Base-by-base conservation (phyloP, 192 early-diverging fungal genomes). In the Backusella westeae region DNA sequence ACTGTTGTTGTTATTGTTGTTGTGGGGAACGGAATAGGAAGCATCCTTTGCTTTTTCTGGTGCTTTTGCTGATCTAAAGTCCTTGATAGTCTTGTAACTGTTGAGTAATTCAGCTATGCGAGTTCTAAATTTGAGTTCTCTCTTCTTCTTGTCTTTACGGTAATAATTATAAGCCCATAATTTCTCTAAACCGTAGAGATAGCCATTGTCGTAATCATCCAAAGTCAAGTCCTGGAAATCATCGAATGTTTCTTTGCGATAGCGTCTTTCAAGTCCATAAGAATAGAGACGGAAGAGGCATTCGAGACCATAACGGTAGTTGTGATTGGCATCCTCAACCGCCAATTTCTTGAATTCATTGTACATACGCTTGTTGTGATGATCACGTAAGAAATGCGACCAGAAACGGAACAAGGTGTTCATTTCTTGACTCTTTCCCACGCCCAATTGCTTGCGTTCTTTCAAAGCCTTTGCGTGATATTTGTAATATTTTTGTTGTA, bases 221-320 rank as follows among this genome's bases (percentile, higher is more conserved):
- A 92, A 87, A 4, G 94, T 93, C 76, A 95, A 78, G 1, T 87
- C 87, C 84, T 96, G 91, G 82, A 99, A 99, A 77, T 99, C 96
- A 32, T 90, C 81, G 81, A 96, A 97, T 21, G 95, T 77, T 44
- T 97, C 95, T 75, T 84, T 83, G 52, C 93, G 90, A 89, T 93
- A 97, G 79, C 90, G 91, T 83, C 92, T 92, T 84, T 97, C 96
- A 69, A 99, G 85, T n/a, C 97, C 96, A 81, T 99, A 97, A 32
- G 95, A 97, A 85, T 92, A 99, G 90, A 96, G 97, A 52, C 96
- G 93, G 93, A 96, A 99, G 74, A 99, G 83, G 82, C 96, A 99
- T 85, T 99, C 97, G 41, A 97, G 87, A 15, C 96, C 96, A 77
- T 99, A 97, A 32, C 97, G 90, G 83, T 97, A 96, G 78, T 93